Evolutionary conservation across 1,139 yeast species (phyloP), one percentile per base, ranked within the genome.

Genomic region (Geotrichum phurueaensis): DNA sequence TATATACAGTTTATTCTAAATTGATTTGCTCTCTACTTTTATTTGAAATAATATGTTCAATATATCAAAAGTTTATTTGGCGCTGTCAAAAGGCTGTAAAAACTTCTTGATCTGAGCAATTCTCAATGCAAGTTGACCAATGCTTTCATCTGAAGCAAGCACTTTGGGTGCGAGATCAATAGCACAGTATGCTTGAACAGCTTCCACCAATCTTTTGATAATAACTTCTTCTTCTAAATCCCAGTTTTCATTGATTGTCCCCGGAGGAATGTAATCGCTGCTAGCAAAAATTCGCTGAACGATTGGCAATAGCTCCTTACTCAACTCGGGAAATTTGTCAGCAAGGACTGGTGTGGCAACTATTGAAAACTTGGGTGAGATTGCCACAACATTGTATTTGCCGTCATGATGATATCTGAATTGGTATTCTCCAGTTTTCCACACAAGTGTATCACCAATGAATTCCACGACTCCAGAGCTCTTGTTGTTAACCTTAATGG

Each of bases 371-470:
- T 94, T 91, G 63, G 79, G 80, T 0, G 94, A 84, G 55, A 85
- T 79, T 62, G 81, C 80, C 47, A 86, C 78, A 33, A 89, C 96
- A 64, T 84, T 87, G 71, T 89, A 96, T 63, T 85, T 82, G 31
- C 84, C 85, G 58, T 81, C 82, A 58, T 82, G 78, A 70, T 89
- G 96, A 68, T 87, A 87, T 72, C 96, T 79, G 68, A 89, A 81
- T 72, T 89, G 95, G 72, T 84, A 89, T 51, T 84, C 78, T 0
- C 96, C 96, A 60, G 81, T 83, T 66, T 85, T 87, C 84, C 88
- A 87, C 67, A 80, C 80, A 54, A 86, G 74, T 56, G 80, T 75
- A 10, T 80, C 79, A 10, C 79, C 79, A 12, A 76, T 73, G 68
- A 89, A 89, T 7, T 69, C 75, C 13, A 83, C 78, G n/a, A 72